phyloP scores from a whole-genome alignment of 805 yeast genomes.

The Kuraishia hungarica region DNA sequence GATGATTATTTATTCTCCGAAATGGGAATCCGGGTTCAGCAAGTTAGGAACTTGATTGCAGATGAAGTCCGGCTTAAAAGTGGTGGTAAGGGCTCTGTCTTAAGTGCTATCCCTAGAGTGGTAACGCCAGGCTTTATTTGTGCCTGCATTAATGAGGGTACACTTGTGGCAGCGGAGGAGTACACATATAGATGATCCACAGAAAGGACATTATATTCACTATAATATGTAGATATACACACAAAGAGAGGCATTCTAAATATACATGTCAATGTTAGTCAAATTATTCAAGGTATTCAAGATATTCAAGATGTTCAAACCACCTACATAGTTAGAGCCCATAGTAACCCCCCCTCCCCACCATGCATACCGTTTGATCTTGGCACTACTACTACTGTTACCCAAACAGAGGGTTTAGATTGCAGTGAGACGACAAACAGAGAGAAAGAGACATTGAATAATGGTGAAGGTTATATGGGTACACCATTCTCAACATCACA shows the following conservation, averaged over 20 bases:
- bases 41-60: not conserved
- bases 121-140: not conserved
- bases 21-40: not conserved
- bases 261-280: too few relatives aligned
- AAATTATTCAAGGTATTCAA: too few relatives aligned
- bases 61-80: not conserved
- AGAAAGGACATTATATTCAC: too few relatives aligned
- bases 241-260: too few relatives aligned
- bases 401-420: not conserved
- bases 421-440: too few relatives aligned
- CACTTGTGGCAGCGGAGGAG: not conserved
- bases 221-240: too few relatives aligned
- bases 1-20: conserved; percentile 2
- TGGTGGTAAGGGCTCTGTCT: not conserved
- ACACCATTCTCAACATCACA: not conserved
- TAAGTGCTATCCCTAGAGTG: not conserved
- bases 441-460: not conserved
- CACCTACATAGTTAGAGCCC: not conserved
- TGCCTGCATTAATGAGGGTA: not conserved
- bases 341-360: not conserved
- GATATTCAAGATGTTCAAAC: not conserved
- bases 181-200: not conserved
- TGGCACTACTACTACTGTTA: not conserved
- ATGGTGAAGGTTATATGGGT: not conserved
- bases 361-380: not conserved